Conservation (phyloP, 352 stramenopile species). For the Phytopythium sindhum region DNA sequence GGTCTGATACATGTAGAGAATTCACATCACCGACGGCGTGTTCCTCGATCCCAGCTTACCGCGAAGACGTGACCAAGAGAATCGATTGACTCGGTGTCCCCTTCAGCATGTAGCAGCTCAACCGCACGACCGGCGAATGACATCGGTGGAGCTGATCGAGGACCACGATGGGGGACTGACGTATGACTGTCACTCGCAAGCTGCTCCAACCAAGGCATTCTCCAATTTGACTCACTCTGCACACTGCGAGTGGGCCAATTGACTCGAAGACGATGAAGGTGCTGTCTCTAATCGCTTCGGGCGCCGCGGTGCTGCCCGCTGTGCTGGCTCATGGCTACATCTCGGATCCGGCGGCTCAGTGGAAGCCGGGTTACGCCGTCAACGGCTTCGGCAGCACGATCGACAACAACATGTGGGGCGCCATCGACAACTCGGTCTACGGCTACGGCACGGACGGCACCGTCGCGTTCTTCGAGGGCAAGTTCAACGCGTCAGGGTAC, state of each 20-base stretch:
- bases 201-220: slow-evolving; percentile 7
- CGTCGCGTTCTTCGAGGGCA: slow-evolving; percentile 32
- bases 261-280: slow-evolving; percentile 19
- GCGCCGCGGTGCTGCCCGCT: slow-evolving; percentile 10
- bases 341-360: slow-evolving; percentile 29
- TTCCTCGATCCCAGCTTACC: neutral
- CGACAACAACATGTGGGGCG: slow-evolving; percentile 34
- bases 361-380: slow-evolving; percentile 37
- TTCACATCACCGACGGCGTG: neutral
- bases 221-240: slow-evolving; percentile 5
- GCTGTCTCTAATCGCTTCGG: slow-evolving; percentile 10
- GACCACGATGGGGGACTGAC: neutral
- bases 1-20: too few species aligned
- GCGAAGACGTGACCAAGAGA: too few species aligned
- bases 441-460: slow-evolving; percentile 33
- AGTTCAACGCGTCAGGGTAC: slow-evolving; percentile 38
- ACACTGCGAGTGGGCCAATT: neutral
- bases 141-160: neutral
- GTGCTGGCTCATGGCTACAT: slow-evolving; percentile 34
- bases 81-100: too few species aligned
- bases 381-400: slow-evolving; percentile 44
- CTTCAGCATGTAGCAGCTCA: too few species aligned
- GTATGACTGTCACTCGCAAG: neutral
- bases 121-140: too few species aligned
- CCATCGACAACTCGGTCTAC: slow-evolving; percentile 34